Evolutionary conservation across 2,329 filamentous ascomycete species (phyloP), one percentile per base, ranked within the genome.

Genomic region (Zopfia rhizophila): DNA sequence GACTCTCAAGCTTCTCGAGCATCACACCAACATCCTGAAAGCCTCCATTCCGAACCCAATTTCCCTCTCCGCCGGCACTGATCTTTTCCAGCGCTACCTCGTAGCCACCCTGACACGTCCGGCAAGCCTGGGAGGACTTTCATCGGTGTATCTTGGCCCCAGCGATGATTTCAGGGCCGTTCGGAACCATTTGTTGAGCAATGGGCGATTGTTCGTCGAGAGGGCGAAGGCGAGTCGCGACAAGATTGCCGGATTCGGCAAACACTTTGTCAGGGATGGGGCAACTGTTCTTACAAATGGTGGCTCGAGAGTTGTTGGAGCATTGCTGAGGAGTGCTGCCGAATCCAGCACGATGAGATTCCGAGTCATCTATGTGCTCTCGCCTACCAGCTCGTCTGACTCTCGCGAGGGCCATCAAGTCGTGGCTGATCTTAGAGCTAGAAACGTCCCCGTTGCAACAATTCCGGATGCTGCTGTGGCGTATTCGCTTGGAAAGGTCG

Each of bases 1-100:
- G 78, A 97, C 93, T 24, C 88, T 97, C 68, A 88, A 93, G 60
- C 84, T 92, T 32, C 83, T 97, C 53, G 86, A 87, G 65, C 83
- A 82, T 33, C 87, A 94, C 68, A 93, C 90, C 38, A 80, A 83
- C 39, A 83, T 85, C 62, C 84, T 99, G 55, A 93, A 92, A 72
- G 80, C 81, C 46, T 85, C 86, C 14, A 88, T 96, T 40, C 81
- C 88, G 6, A 97, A 99, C 75, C 90, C 92, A 11, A 90, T 97
- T 45, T 93, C 92, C 4, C 84, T 97, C 12, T 91, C 90, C 36
- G 94, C 95, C 43, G 94, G 94, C 63, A 96, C 92, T 49, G 92
- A 97, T 71, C 85, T 97, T 48, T 97, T 99, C 79, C 89, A 94
- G 70, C 88, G 93, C 69, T 97, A 96, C 74, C 84, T 99, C 60